Evolutionary conservation across 164 flowering plant species (phyloP).

Genomic region (Buxus sempervirens): DNA sequence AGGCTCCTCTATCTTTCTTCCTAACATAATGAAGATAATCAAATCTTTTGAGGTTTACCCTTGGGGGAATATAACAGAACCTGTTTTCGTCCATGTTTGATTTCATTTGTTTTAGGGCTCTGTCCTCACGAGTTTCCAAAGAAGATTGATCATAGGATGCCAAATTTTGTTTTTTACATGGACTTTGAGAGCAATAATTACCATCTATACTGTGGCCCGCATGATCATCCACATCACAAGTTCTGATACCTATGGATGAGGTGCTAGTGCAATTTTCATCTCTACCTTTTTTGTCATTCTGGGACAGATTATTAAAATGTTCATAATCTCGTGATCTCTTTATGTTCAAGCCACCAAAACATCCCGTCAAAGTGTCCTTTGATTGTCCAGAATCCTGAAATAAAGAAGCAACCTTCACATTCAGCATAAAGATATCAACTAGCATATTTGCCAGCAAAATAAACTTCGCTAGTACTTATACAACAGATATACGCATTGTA

Average conservation of each 20-base stretch:
- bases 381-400: constrained; percentile 23
- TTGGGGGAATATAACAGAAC: constrained; percentile 69
- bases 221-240: background rate
- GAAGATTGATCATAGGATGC: constrained; percentile 5
- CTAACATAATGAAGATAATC: constrained; percentile 58
- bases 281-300: constrained; percentile 14
- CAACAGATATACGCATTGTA: no score
- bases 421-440: no score
- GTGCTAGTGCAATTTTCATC: constrained; percentile 1
- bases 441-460: no score
- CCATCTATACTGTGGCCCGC: background rate
- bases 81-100: constrained; percentile 71
- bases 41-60: constrained; percentile 41
- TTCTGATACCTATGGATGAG: constrained; percentile 7
- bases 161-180: constrained; percentile 10
- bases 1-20: constrained; percentile 45
- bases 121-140: constrained; percentile 18
- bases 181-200: constrained; percentile 9
- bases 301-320: background rate
- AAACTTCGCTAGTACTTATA: no score
- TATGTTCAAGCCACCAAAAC: constrained; percentile 4
- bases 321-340: constrained; percentile 27
- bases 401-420: background rate
- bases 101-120: constrained; percentile 48
- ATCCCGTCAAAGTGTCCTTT: constrained; percentile 11